Base-by-base conservation (phyloP, 2,329 filamentous ascomycete genomes). In the Neonectria faginata region DNA sequence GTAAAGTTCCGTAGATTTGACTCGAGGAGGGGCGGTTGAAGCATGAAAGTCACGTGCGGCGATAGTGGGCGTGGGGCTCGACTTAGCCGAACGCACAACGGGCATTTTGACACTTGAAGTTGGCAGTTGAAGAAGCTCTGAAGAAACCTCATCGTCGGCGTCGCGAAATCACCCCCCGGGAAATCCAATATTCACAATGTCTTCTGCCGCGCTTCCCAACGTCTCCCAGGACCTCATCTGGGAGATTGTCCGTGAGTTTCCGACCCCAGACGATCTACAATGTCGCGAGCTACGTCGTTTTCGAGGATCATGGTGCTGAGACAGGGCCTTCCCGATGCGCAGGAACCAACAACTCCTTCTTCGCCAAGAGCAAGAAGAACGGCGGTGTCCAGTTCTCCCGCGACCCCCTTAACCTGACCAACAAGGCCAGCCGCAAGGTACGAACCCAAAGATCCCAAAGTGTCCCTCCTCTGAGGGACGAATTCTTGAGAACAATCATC, bases 391-490 rank as follows among this genome's bases (percentile, higher is more conserved):
- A 92, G 84, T 94, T 99, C 88, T 98, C 95, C 75, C 92, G 92
- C 76, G 95, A 98, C 81, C 93, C 94, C 77, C 85, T 97, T 75
- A 99, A 98, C 89, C 84, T 98, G 83, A 87, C 85, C 82, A 98
- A 97, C 91, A 86, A 91, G 84, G 91, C 97, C 87, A 90, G 88
- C 76, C 92, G 93, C 86, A 98, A 97, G 91, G 93, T 96, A 83
- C 71, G 70, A 58, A 7, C 10, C 29, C 22, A 12, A 18, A 22
- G 2, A 41, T 58, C 20, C 25, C 12, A 45, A 33, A 25, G 25
- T 20, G 45, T 4, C 29, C 20, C 33, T 9, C 39, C 0, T 33
- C 33, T 3, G 10, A 12, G 41, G 41, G 18, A 10, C 20, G 16
- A 6, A 14, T 39, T 18, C n/a, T 20, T 14, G 18, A 25, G n/a